Conservation (phyloP, 208 protist genomes). For the Porcisia hertigi region DNA sequence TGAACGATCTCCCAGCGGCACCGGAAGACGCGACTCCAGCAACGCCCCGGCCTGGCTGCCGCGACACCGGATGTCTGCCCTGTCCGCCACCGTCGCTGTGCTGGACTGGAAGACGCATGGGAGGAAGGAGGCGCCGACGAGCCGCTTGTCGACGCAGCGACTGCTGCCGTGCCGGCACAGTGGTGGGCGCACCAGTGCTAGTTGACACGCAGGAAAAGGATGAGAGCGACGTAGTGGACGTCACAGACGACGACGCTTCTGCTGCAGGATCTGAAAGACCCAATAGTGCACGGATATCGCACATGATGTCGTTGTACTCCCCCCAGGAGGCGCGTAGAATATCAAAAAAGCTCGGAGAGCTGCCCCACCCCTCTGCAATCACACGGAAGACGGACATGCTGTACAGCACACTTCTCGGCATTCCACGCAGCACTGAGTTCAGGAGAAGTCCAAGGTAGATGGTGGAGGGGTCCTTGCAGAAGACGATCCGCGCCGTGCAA, state of each 20-base stretch:
- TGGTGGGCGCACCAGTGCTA: not conserved
- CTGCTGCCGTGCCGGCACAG: not conserved
- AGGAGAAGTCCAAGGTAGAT: slow-evolving; percentile 79
- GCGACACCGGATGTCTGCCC: not conserved
- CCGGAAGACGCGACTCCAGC: not conserved
- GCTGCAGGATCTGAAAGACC: not conserved
- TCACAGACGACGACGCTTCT: not conserved
- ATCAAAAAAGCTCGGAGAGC: slow-evolving; percentile 45
- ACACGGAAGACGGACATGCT: slow-evolving; percentile 56
- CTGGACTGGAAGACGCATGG: slow-evolving; percentile 19
- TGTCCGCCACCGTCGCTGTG: not conserved
- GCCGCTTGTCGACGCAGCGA: not conserved
- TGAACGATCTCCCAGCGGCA: not conserved
- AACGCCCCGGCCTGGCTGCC: not conserved
- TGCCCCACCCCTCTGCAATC: slow-evolving; percentile 75
- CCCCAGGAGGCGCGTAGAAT: slow-evolving; percentile 52
- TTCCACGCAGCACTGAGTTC: slow-evolving; percentile 46
- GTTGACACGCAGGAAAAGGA: slow-evolving; percentile 5
- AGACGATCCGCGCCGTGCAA: slow-evolving; percentile 64
- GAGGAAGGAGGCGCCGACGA: slow-evolving; percentile 10
- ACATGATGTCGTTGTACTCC: slow-evolving; percentile 39
- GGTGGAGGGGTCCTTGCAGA: slow-evolving; percentile 70
- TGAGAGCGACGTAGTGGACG: not conserved
- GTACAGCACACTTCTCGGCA: slow-evolving; percentile 46
- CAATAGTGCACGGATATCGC: slow-evolving; percentile 22